Conservation (phyloP, 208 protist species). For the Acanthamoeba healyi region DNA sequence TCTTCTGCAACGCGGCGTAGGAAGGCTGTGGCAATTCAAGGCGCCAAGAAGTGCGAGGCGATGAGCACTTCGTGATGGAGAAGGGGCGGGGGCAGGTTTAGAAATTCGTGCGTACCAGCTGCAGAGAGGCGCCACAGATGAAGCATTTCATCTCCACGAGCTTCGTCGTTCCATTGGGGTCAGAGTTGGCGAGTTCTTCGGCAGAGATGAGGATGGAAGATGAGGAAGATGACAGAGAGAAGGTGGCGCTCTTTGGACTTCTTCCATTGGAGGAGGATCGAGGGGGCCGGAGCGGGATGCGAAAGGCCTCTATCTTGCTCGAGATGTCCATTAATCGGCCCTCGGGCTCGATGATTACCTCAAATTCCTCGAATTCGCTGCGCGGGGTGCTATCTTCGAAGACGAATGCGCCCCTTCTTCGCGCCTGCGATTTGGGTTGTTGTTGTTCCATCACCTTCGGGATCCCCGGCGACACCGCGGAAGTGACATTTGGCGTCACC, state of each 20-base stretch:
- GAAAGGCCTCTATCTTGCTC: constrained; percentile 25
- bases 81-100: too few species aligned
- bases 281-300: not conserved
- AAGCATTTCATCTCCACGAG: constrained; percentile 59
- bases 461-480: too few species aligned
- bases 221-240: not conserved
- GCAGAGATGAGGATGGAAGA: constrained; percentile 24
- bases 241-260: not conserved
- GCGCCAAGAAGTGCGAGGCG: too few species aligned
- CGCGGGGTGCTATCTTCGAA: constrained; percentile 24
- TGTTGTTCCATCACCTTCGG: not conserved
- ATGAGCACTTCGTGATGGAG: not conserved
- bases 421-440: not conserved
- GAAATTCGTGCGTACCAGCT: too few species aligned
- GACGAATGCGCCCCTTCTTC: not conserved
- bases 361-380: constrained; percentile 61
- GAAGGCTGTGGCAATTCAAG: constrained; percentile 20
- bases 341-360: not conserved
- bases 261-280: not conserved
- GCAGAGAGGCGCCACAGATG: constrained; percentile 37
- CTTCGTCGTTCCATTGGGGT: not conserved
- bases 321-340: not conserved
- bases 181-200: not conserved
- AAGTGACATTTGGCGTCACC: constrained; percentile 4
- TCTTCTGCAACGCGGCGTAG: constrained; percentile 60